A percentile compares a stretch with the other conserved stretches of the same genome.
Evolutionary conservation across 2,329 filamentous ascomycete genomes (phyloP).

Genomic region (Emmonsiellopsis sp.): DNA sequence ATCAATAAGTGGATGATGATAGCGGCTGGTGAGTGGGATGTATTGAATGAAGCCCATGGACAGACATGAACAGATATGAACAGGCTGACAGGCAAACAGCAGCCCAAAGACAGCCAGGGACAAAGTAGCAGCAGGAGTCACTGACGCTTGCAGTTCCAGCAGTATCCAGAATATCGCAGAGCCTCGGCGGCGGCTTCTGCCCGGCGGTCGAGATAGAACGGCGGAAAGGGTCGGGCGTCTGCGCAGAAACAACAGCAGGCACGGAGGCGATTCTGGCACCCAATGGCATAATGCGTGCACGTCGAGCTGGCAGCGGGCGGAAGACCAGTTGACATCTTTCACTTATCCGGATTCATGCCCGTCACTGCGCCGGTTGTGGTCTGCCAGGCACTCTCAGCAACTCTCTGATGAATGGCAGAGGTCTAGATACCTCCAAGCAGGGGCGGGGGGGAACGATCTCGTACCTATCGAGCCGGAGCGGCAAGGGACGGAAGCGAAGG

Average conservation of each 20-base stretch:
- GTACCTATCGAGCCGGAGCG: no score
- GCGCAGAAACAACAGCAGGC: slow-evolving; percentile 10
- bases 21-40: not conserved
- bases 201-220: not conserved
- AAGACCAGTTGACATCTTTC: not conserved
- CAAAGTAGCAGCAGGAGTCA: not conserved
- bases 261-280: slow-evolving; percentile 10
- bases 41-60: not conserved
- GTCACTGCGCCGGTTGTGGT: not conserved
- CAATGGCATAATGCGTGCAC: slow-evolving; percentile 14
- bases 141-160: slow-evolving; percentile 2
- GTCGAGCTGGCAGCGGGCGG: slow-evolving; percentile 3
- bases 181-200: not conserved
- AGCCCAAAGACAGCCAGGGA: not conserved
- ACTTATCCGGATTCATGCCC: not conserved
- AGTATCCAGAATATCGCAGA: not conserved
- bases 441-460: no score
- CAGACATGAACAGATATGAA: not conserved
- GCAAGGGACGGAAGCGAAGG: no score
- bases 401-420: no score
- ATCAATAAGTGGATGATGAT: not conserved
- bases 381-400: no score
- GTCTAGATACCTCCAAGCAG: no score
- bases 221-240: not conserved
- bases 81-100: not conserved